Evolutionary conservation across 2,329 filamentous ascomycete genomes (phyloP).

Genomic region (Malbranchea cinnamomea): DNA sequence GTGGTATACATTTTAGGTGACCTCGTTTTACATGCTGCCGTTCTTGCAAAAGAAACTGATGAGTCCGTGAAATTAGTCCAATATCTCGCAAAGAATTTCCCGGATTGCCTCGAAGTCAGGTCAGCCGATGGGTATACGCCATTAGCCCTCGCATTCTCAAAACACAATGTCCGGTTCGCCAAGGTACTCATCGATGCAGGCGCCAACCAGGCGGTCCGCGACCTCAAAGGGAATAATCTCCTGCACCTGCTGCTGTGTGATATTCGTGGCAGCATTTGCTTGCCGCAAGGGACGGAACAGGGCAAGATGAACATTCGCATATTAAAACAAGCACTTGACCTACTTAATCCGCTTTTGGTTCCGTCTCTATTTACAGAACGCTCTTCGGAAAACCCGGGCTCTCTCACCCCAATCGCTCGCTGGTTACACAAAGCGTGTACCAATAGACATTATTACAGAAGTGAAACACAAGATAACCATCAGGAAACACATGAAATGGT

Average conservation of each 20-base stretch:
- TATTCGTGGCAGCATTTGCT: constrained; percentile 13
- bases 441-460: no score
- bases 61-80: constrained; percentile 41
- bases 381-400: constrained; percentile 14
- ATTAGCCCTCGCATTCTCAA: constrained; percentile 49
- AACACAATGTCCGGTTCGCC: constrained; percentile 22
- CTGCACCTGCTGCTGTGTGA: constrained; percentile 42
- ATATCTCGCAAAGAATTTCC: constrained; percentile 49
- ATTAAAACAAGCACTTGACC: constrained; percentile 46
- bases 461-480: no score
- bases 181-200: constrained; percentile 51
- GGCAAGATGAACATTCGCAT: neutral
- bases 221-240: constrained; percentile 49
- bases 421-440: constrained; percentile 34
- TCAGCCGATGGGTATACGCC: constrained; percentile 38
- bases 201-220: constrained; percentile 52
- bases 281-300: constrained; percentile 18
- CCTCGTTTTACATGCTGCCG: constrained; percentile 50
- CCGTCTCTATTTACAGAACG: constrained; percentile 19
- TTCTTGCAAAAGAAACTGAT: constrained; percentile 31
- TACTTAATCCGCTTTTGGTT: constrained; percentile 39
- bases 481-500: neutral
- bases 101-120: constrained; percentile 48
- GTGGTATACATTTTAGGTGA: constrained; percentile 13
- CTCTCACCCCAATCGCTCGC: constrained; percentile 38